Evolutionary conservation across 2,329 filamentous ascomycete species (phyloP).

Genomic region (Graphiopsis chlorocephala): DNA sequence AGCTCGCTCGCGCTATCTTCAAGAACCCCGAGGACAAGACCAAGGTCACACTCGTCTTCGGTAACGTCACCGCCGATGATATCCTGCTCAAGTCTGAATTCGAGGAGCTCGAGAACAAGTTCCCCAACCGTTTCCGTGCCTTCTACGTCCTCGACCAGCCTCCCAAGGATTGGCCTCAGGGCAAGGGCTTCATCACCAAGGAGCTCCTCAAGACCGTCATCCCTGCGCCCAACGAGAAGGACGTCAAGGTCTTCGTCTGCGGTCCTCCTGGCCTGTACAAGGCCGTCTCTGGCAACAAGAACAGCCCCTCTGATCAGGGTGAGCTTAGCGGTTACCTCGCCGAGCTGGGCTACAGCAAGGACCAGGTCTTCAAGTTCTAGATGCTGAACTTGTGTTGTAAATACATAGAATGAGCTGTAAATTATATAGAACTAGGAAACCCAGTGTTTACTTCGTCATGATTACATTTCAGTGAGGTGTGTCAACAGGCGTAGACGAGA

Average conservation of each 20-base stretch:
- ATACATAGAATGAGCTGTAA: background rate
- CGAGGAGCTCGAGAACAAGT: constrained; percentile 85
- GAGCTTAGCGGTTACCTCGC: constrained; percentile 79
- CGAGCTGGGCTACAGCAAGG: constrained; percentile 78
- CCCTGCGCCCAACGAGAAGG: constrained; percentile 84
- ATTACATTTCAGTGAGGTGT: background rate
- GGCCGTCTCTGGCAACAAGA: constrained; percentile 84
- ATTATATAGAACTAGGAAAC: background rate
- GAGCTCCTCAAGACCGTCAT: constrained; percentile 92
- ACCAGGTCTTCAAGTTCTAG: constrained; percentile 97
- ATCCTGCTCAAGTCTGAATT: constrained; percentile 88
- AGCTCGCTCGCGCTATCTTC: constrained; percentile 88
- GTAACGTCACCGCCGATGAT: constrained; percentile 84
- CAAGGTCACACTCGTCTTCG: constrained; percentile 92
- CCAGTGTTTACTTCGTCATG: background rate
- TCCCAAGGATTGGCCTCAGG: constrained; percentile 71
- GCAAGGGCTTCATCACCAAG: constrained; percentile 80
- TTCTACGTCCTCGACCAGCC: constrained; percentile 92
- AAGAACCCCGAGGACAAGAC: constrained; percentile 95
- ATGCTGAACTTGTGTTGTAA: constrained; percentile 8
- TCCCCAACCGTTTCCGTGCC: constrained; percentile 89
- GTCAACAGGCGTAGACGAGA: background rate
- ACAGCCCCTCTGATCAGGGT: constrained; percentile 89
- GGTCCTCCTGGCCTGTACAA: constrained; percentile 93
- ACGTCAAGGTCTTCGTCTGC: constrained; percentile 96